Conservation (phyloP, 257 asterid genomes). For the Euphrasia confusa region DNA sequence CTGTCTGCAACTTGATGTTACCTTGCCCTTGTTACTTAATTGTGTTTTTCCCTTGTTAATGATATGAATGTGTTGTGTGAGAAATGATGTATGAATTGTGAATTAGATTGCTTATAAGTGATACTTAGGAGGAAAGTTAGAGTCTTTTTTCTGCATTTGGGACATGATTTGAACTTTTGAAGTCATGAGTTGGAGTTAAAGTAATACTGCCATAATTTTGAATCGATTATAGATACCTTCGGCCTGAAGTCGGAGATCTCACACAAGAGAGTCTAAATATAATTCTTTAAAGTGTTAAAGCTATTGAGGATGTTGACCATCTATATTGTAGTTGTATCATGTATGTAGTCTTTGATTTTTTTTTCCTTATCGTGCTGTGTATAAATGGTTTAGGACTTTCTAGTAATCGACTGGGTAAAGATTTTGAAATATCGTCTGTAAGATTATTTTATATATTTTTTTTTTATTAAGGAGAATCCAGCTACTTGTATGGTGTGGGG, state of each 20-base stretch:
- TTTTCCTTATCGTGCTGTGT: no score
- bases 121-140: background rate
- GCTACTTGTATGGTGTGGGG: background rate
- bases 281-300: background rate
- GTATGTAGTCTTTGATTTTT: no score
- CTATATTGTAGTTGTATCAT: background rate
- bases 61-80: background rate
- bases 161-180: background rate
- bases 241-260: no score
- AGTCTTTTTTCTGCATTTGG: background rate
- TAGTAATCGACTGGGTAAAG: no score
- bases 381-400: no score
- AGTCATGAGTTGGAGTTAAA: no score
- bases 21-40: background rate
- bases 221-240: no score
- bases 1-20: no score
- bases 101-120: constrained; percentile 9
- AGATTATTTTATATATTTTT: no score
- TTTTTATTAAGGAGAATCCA: background rate
- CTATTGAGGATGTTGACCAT: background rate
- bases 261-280: no score
- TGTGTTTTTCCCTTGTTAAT: background rate
- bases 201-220: no score
- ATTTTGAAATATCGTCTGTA: no score
- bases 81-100: constrained; percentile 5